phyloP scores from a whole-genome alignment of 495 filamentous ascomycete species.

The Penicillium canariense region DNA sequence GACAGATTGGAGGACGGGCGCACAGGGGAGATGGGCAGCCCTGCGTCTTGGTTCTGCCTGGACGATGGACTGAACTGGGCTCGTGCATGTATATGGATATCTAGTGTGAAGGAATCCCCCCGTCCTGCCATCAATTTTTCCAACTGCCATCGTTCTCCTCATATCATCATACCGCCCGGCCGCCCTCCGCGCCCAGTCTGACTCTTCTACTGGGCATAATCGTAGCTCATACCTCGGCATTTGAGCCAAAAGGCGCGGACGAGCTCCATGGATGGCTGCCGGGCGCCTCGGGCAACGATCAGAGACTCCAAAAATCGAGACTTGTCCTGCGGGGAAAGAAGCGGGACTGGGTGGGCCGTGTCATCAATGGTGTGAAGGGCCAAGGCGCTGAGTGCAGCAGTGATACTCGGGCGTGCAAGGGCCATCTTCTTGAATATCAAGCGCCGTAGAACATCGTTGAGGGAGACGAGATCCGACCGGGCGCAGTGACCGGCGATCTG shows the following conservation, averaged over 20 bases:
- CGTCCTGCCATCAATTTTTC: neutral
- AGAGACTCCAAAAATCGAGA: constrained; percentile 40
- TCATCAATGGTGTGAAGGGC: constrained; percentile 29
- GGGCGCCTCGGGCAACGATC: constrained; percentile 55
- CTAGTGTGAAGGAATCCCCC: neutral
- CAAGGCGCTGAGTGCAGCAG: constrained; percentile 56
- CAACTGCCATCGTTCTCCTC: neutral
- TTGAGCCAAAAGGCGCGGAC: constrained; percentile 68
- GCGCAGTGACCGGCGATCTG: constrained; percentile 73
- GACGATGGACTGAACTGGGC: no score
- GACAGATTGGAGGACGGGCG: no score
- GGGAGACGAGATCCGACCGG: constrained; percentile 72
- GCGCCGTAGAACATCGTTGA: constrained; percentile 76
- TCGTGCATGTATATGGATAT: neutral
- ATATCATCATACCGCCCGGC: no score
- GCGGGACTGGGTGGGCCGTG: constrained; percentile 21
- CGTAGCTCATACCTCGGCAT: constrained; percentile 65
- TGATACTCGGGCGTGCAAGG: constrained; percentile 64
- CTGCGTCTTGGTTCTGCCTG: no score
- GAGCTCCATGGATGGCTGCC: constrained; percentile 54
- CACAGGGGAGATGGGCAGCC: no score
- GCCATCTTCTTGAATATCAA: constrained; percentile 63
- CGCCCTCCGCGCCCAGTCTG: neutral
- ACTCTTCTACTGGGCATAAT: constrained; percentile 50
- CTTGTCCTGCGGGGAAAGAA: constrained; percentile 31